Evolutionary conservation across 2,329 filamentous ascomycete genomes (phyloP).

Genomic region (Chrysoporthe austroafricana): DNA sequence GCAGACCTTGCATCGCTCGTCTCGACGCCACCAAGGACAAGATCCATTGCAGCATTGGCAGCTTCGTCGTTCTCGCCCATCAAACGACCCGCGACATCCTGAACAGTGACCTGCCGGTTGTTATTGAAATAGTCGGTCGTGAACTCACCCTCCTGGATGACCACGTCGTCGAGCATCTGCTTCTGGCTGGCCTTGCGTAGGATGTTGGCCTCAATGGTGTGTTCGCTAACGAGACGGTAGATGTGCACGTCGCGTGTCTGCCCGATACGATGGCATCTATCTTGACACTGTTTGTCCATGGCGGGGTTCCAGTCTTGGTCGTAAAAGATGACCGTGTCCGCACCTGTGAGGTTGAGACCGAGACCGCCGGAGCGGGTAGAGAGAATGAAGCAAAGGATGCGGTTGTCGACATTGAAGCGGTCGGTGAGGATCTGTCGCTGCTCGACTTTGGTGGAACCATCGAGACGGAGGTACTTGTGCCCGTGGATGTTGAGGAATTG

Average conservation of each 20-base stretch:
- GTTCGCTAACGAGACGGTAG: slow-evolving; percentile 88
- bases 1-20: slow-evolving; percentile 65
- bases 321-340: slow-evolving; percentile 98
- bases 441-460: slow-evolving; percentile 95
- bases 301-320: slow-evolving; percentile 99
- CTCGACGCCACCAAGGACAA: slow-evolving; percentile 72
- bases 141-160: slow-evolving; percentile 97
- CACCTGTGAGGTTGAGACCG: slow-evolving; percentile 94
- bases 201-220: slow-evolving; percentile 98
- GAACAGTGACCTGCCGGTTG: slow-evolving; percentile 61
- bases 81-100: slow-evolving; percentile 66
- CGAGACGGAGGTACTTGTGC: slow-evolving; percentile 92
- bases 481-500: slow-evolving; percentile 98
- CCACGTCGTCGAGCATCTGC: slow-evolving; percentile 94
- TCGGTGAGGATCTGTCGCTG: slow-evolving; percentile 94
- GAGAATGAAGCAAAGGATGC: slow-evolving; percentile 93
- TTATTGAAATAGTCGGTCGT: slow-evolving; percentile 94
- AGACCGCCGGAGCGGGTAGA: slow-evolving; percentile 93
- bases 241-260: slow-evolving; percentile 98
- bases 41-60: slow-evolving; percentile 82
- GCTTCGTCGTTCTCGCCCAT: slow-evolving; percentile 69
- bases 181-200: slow-evolving; percentile 96
- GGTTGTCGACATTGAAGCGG: slow-evolving; percentile 91
- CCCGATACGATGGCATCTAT: slow-evolving; percentile 94
- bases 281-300: slow-evolving; percentile 99